Conservation (phyloP, 371 early-diverging fungal genomes). For the Lichtheimia corymbifera region DNA sequence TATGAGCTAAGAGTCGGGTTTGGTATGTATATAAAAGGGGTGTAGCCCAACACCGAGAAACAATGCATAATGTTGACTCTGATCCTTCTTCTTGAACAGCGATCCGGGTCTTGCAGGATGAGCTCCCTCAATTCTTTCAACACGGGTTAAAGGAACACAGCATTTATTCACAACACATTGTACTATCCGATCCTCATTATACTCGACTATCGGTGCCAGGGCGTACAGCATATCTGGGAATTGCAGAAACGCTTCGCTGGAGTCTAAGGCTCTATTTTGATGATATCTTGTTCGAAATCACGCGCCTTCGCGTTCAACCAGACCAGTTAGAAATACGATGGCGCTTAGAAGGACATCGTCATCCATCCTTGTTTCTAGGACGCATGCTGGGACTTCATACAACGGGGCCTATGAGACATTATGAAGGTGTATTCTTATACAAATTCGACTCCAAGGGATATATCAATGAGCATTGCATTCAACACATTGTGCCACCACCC, state of each 20-base stretch:
- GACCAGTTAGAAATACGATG: conserved; percentile 52
- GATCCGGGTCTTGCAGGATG: conserved; percentile 48
- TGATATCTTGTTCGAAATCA: conserved; percentile 37
- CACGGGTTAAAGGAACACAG: conserved; percentile 40
- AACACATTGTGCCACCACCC: conserved; percentile 61
- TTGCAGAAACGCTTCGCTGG: conserved; percentile 54
- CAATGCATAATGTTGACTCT: not conserved
- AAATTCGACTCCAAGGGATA: conserved; percentile 48
- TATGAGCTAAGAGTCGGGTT: conserved; percentile 36
- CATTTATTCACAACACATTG: conserved; percentile 47
- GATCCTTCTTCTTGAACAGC: conserved; percentile 24
- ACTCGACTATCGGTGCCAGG: conserved; percentile 52
- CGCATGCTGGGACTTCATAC: conserved; percentile 11
- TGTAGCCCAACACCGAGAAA: not conserved
- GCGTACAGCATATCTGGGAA: conserved; percentile 47
- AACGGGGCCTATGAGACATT: conserved; percentile 16
- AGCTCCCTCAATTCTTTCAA: conserved; percentile 47
- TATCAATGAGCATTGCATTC: conserved; percentile 60
- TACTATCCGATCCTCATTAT: conserved; percentile 58
- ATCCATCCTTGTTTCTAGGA: conserved; percentile 25
- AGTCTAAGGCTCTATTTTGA: conserved; percentile 53
- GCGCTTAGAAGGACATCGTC: conserved; percentile 51
- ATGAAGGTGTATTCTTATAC: conserved; percentile 60
- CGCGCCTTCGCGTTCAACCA: conserved; percentile 36
- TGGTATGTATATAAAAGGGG: not conserved